phyloP scores from a whole-genome alignment of 106 monocot species.

The Apostasia ramifera region DNA sequence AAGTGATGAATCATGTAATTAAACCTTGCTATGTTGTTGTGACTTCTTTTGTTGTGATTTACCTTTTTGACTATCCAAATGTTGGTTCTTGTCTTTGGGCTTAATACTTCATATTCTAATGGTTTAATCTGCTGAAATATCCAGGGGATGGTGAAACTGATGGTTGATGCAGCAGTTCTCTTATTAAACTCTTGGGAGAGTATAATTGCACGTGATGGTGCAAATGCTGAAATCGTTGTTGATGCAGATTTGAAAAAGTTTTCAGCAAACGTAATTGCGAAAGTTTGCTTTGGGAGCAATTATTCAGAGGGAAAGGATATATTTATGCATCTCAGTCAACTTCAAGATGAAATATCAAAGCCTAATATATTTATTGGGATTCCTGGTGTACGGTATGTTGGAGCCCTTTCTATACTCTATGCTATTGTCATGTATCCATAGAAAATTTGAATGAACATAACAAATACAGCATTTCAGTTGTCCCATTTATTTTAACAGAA shows the following conservation, averaged over 20 bases:
- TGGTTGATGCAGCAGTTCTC: slow-evolving; percentile 36
- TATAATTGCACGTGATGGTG: slow-evolving; percentile 29
- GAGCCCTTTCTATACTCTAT: too few species aligned
- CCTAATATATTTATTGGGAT: slow-evolving; percentile 34
- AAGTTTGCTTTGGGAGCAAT: slow-evolving; percentile 69
- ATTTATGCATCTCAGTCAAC: slow-evolving; percentile 37
- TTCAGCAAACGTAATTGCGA: slow-evolving; percentile 67
- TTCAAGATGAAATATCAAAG: slow-evolving; percentile 36
- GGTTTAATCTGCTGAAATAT: not conserved
- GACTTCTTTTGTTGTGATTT: too few species aligned
- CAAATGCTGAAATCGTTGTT: slow-evolving; percentile 34
- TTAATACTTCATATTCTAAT: too few species aligned
- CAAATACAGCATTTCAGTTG: too few species aligned
- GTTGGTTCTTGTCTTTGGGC: too few species aligned
- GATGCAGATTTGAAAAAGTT: slow-evolving; percentile 53
- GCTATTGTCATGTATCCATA: too few species aligned
- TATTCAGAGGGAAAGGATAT: slow-evolving; percentile 51
- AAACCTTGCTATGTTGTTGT: too few species aligned
- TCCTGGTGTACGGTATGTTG: slow-evolving; percentile 38
- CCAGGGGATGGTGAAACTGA: slow-evolving; percentile 68
- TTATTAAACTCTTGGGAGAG: slow-evolving; percentile 54
- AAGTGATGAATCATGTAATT: too few species aligned
- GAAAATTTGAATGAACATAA: too few species aligned
- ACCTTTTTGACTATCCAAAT: too few species aligned
- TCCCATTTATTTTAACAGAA: too few species aligned